A percentile compares a stretch with the other conserved stretches of the same genome.
Conservation (phyloP, 192 early-diverging fungal genomes). For the Fimicolochytrium jonesii region DNA sequence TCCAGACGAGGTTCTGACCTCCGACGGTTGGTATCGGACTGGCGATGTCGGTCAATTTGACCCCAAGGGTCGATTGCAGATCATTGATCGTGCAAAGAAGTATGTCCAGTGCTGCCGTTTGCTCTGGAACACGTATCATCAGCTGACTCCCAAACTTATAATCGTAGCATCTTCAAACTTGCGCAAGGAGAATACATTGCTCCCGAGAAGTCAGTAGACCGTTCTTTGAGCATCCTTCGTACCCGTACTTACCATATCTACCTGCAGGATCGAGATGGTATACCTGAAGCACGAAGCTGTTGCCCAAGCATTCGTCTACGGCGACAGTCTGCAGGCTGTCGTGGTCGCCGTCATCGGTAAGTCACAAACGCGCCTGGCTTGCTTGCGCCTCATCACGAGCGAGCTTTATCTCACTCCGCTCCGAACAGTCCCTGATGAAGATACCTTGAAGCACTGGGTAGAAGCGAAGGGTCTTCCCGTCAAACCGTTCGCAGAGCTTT, state of each 20-base stretch:
- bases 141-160: no score
- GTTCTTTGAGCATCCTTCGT: background rate
- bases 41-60: constrained; percentile 51
- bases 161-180: constrained; percentile 52
- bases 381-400: no score
- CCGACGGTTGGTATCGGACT: constrained; percentile 46
- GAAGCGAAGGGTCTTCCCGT: constrained; percentile 22
- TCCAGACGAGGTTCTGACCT: constrained; percentile 33
- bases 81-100: constrained; percentile 54
- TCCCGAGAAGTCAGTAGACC: constrained; percentile 45
- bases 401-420: no score
- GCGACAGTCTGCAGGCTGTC: constrained; percentile 77
- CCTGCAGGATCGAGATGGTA: constrained; percentile 15
- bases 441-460: constrained; percentile 7
- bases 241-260: background rate
- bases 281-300: constrained; percentile 41
- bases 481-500: constrained; percentile 49
- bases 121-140: no score
- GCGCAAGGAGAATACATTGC: constrained; percentile 88
- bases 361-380: no score
- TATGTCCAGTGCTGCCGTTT: background rate
- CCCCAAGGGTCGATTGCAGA: constrained; percentile 38
- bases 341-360: constrained; percentile 63
- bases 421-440: constrained; percentile 21
- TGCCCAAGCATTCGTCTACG: constrained; percentile 91